Evolutionary conservation across 2,329 filamentous ascomycete genomes (phyloP).

Genomic region (Epichloe gansuensis): DNA sequence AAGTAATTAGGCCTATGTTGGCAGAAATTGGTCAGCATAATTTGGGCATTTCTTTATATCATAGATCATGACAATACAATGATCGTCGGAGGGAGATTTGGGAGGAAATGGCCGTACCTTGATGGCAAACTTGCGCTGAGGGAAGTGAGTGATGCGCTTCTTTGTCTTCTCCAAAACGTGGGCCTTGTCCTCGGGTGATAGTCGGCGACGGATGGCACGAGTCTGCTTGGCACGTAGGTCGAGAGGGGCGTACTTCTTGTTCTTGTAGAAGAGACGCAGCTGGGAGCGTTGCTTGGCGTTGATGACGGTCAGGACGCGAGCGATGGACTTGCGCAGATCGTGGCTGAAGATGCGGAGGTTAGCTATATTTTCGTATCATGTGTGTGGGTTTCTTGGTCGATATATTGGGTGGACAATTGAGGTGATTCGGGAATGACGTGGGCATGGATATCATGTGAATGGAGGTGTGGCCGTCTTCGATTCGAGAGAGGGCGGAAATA

Average conservation of each 20-base stretch:
- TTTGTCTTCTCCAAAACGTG: slow-evolving; percentile 84
- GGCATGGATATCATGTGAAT: slow-evolving; percentile 2
- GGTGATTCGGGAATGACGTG: no score
- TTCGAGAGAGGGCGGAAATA: background rate
- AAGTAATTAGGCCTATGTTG: slow-evolving; percentile 8
- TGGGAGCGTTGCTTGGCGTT: slow-evolving; percentile 98
- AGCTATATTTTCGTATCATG: background rate
- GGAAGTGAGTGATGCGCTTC: slow-evolving; percentile 94
- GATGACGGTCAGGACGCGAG: slow-evolving; percentile 97
- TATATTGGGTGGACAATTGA: background rate
- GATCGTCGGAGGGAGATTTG: background rate
- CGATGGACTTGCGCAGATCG: slow-evolving; percentile 99
- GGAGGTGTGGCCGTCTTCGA: background rate
- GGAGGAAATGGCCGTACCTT: slow-evolving; percentile 50
- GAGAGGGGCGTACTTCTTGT: slow-evolving; percentile 98
- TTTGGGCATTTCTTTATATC: background rate
- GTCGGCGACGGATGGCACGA: slow-evolving; percentile 88
- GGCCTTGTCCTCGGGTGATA: slow-evolving; percentile 82
- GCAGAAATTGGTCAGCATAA: background rate
- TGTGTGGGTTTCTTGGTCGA: slow-evolving; percentile 1
- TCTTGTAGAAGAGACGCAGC: slow-evolving; percentile 98
- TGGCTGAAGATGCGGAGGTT: slow-evolving; percentile 45
- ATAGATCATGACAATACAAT: no score
- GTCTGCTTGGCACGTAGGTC: slow-evolving; percentile 98
- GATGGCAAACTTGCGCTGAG: slow-evolving; percentile 96